Base-by-base conservation (phyloP, 768 basidiomycete genomes). In the Rhodotorula diobovata region DNA sequence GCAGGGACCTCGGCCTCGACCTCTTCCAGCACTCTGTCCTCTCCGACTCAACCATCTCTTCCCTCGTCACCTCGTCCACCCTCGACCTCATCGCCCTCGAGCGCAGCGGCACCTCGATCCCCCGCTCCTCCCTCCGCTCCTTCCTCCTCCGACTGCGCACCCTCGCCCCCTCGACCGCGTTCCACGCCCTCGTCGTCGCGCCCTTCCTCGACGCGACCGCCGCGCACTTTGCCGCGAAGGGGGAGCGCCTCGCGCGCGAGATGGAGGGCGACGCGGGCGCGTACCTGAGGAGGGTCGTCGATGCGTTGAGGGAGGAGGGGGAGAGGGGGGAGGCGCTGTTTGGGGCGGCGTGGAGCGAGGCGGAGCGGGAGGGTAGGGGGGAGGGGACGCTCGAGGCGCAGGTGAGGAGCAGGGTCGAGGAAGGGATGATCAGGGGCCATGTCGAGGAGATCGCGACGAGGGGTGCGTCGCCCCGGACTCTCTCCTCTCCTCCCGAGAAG, bases 41-140 rank as follows among this genome's bases (percentile, higher is more conserved):
- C 53, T 82, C 82, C 21, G 83, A 85, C 71, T 79, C 80, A 0
- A 66, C 74, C 9, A 81, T 89, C 16, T 80, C 83, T 8, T 75
- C 81, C 0, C 82, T 79, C 28, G 79, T 90, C 32, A 83, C 82
- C 25, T 71, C 73, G 1, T 83, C 85, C 35, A 79, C 90, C 4
- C 69, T 79, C 37, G 77, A 81, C 23, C 88, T 89, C 86, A 76
- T 87, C 18, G 76, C 81, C 14, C 83, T 78, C 77, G 90, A 90
- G 77, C 83, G 89, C 20, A 28, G 15, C 75, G 93, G 93, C 37
- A 89, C 89, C 76, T 85, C 85, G 45, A 91, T 98, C 77, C 90
- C 91, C 77, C 89, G 90, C n/a, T 91, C 92, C 4, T 88, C 90
- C 6, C 87, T 97, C 62, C 90, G 91, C 77, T 90, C 73, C 4